A percentile compares a stretch with the other conserved stretches of the same genome.
phyloP scores from a whole-genome alignment of 495 filamentous ascomycete species.

The Immersiella caudata region DNA sequence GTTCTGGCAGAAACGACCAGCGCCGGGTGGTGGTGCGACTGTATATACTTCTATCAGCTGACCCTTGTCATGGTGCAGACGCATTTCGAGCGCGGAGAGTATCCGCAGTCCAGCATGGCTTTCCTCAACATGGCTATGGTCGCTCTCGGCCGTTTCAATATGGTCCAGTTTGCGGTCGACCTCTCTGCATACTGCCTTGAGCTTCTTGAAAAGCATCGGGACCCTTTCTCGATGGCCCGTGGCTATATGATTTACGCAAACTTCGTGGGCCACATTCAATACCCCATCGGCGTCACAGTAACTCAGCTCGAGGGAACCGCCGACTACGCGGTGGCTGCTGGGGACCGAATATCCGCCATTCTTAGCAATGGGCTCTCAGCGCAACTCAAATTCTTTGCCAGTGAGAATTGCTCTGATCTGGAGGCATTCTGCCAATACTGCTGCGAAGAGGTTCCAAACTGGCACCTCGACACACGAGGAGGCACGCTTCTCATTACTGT shows the following conservation, averaged over 20 bases:
- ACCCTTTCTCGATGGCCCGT: slow-evolving; percentile 69
- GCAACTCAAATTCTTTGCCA: slow-evolving; percentile 69
- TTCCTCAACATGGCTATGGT: slow-evolving; percentile 78
- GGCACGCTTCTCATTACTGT: slow-evolving; percentile 72
- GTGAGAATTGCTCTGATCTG: slow-evolving; percentile 74
- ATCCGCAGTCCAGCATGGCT: slow-evolving; percentile 74
- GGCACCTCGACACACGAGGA: slow-evolving; percentile 76
- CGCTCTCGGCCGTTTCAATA: slow-evolving; percentile 70
- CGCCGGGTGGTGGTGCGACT: slow-evolving; percentile 82
- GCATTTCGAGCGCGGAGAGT: slow-evolving; percentile 65
- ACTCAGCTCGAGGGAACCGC: slow-evolving; percentile 67
- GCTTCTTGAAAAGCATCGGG: slow-evolving; percentile 66
- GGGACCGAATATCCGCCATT: slow-evolving; percentile 75
- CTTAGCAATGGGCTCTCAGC: slow-evolving; percentile 73
- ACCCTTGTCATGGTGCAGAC: slow-evolving; percentile 70
- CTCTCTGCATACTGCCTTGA: slow-evolving; percentile 64
- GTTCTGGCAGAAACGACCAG: slow-evolving; percentile 76
- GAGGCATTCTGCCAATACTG: slow-evolving; percentile 73
- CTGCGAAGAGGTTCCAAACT: slow-evolving; percentile 75
- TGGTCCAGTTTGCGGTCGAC: slow-evolving; percentile 66
- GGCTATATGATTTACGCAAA: slow-evolving; percentile 72
- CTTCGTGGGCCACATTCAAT: slow-evolving; percentile 73
- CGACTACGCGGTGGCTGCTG: slow-evolving; percentile 69
- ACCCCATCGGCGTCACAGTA: slow-evolving; percentile 62
- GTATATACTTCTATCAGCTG: slow-evolving; percentile 74